A percentile compares a stretch with the other conserved stretches of the same genome.
Evolutionary conservation across 768 basidiomycete genomes (phyloP).

Genomic region (Postia placenta): DNA sequence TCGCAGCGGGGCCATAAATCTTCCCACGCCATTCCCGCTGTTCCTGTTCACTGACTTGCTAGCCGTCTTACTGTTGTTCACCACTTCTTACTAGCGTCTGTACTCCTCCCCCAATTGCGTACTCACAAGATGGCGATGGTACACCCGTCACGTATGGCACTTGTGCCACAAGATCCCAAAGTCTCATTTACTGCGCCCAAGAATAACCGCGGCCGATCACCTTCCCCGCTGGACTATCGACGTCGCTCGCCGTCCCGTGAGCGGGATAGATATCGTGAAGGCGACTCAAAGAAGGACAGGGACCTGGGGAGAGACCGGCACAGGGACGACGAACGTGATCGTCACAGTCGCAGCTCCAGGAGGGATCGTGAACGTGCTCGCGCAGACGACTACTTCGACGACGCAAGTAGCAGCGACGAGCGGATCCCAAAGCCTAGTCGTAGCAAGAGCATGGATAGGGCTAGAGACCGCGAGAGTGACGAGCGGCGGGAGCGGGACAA

Average conservation of each 20-base stretch:
- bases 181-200: slow-evolving; percentile 11
- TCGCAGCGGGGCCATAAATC: no score
- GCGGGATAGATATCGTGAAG: slow-evolving; percentile 10
- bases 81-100: no score
- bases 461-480: slow-evolving; percentile 20
- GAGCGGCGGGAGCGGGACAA: slow-evolving; percentile 20
- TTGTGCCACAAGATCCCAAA: slow-evolving; percentile 45
- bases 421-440: slow-evolving; percentile 15
- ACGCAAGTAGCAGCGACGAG: slow-evolving; percentile 9
- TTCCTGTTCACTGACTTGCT: no score
- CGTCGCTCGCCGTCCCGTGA: slow-evolving; percentile 18
- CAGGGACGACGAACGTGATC: slow-evolving; percentile 16
- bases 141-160: slow-evolving; percentile 65
- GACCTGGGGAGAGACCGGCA: slow-evolving; percentile 17
- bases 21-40: no score
- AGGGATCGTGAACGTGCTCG: slow-evolving; percentile 21
- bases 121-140: slow-evolving; percentile 53
- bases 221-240: slow-evolving; percentile 28
- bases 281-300: slow-evolving; percentile 16
- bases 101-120: background rate
- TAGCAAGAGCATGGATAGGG: slow-evolving; percentile 18
- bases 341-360: slow-evolving; percentile 16
- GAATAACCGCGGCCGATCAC: slow-evolving; percentile 34
- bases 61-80: no score
- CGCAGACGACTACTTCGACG: slow-evolving; percentile 30